Evolutionary conservation across 2,329 filamentous ascomycete species (phyloP).

Genomic region (Leptographium galeiforme): DNA sequence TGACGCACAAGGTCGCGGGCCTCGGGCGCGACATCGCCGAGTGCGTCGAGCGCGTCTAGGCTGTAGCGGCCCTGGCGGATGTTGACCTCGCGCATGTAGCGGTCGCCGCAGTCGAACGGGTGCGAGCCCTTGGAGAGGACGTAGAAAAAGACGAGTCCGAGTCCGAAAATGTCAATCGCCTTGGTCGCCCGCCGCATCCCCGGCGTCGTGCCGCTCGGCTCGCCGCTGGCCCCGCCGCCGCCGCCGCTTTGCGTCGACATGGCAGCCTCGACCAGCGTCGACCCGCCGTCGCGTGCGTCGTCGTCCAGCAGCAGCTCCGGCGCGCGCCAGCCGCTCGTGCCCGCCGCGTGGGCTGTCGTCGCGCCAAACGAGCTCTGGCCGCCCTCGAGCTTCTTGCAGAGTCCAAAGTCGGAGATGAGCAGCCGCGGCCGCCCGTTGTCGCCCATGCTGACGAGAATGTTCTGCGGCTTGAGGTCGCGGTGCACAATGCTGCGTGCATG

Average conservation of each 20-base stretch:
- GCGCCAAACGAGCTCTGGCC: slow-evolving; percentile 91
- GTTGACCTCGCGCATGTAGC: slow-evolving; percentile 93
- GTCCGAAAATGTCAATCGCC: slow-evolving; percentile 92
- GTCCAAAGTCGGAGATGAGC: slow-evolving; percentile 91
- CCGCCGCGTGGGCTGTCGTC: slow-evolving; percentile 83
- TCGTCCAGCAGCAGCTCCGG: slow-evolving; percentile 82
- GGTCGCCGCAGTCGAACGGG: slow-evolving; percentile 86
- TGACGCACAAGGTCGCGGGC: slow-evolving; percentile 73
- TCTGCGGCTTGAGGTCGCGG: slow-evolving; percentile 93
- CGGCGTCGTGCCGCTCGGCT: slow-evolving; percentile 32
- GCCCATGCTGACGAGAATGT: slow-evolving; percentile 74
- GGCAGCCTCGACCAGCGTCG: slow-evolving; percentile 31
- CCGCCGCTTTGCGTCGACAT: slow-evolving; percentile 36
- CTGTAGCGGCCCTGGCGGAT: slow-evolving; percentile 82
- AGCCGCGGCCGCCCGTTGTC: slow-evolving; percentile 63
- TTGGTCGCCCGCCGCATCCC: slow-evolving; percentile 68
- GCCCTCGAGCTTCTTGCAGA: slow-evolving; percentile 93
- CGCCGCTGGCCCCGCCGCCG: slow-evolving; percentile 23
- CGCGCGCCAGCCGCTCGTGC: slow-evolving; percentile 91
- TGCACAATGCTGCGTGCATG: slow-evolving; percentile 92
- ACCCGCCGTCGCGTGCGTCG: slow-evolving; percentile 39
- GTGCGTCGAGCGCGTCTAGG: slow-evolving; percentile 53
- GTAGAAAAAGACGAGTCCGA: slow-evolving; percentile 97
- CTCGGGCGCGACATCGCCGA: slow-evolving; percentile 77
- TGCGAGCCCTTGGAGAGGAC: slow-evolving; percentile 88